phyloP scores from a whole-genome alignment of 306 rosid genomes.

The Lathyrus sativus region DNA sequence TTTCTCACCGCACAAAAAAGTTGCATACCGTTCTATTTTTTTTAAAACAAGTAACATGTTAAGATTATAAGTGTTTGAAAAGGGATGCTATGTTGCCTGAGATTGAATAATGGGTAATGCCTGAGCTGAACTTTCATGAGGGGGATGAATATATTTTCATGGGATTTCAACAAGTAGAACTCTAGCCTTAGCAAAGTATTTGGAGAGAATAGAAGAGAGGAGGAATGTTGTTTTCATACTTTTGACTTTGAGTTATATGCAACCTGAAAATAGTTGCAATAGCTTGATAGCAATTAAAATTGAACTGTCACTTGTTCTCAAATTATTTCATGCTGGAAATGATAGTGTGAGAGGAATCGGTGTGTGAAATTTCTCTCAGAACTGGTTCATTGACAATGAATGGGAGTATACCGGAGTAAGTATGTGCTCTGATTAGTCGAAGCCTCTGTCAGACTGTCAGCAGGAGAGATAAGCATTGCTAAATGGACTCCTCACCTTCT shows the following conservation, averaged over 20 bases:
- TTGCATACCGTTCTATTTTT: background rate
- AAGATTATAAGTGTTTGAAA: background rate
- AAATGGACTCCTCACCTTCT: too few species aligned
- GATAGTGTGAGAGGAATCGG: background rate
- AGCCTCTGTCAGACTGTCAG: too few species aligned
- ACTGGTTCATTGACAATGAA: too few species aligned
- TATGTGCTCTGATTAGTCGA: too few species aligned
- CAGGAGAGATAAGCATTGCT: too few species aligned
- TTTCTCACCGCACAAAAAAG: background rate
- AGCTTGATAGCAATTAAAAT: conserved; percentile 61
- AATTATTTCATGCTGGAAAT: conserved; percentile 51
- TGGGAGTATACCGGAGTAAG: too few species aligned
- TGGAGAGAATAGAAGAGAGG: conserved; percentile 62
- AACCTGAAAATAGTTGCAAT: conserved; percentile 66
- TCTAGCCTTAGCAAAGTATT: conserved; percentile 42
- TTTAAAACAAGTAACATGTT: background rate
- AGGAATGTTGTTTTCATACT: conserved; percentile 68
- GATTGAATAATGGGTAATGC: background rate
- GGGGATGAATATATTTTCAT: background rate
- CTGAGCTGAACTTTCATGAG: background rate
- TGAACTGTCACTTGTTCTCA: conserved; percentile 61
- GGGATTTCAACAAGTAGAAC: background rate
- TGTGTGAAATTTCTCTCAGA: background rate
- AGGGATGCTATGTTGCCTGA: background rate
- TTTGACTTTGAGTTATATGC: conserved; percentile 79